Base-by-base conservation (phyloP, 495 filamentous ascomycete genomes). In the Pyrenopolyporus hunteri region DNA sequence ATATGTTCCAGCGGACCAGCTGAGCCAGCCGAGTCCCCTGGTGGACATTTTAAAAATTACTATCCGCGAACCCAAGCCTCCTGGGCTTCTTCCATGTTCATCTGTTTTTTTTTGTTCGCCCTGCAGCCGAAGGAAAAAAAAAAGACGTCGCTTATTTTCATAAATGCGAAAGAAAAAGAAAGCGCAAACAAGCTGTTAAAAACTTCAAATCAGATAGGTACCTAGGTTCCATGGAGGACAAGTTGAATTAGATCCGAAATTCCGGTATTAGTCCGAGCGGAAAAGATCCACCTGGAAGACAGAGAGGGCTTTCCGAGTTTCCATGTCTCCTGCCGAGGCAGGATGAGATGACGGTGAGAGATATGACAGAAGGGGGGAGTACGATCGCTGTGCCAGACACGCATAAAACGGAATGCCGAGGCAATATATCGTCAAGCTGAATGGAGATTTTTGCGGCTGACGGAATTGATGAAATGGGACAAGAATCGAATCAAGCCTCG, bases 341-440 rank as follows among this genome's bases (percentile, higher is more conserved):
- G n/a, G n/a, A n/a, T n/a, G n/a, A n/a, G 17, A 49, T 46, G 51
- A 29, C 59, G 50, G 36, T 61, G 48, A n/a, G 59, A 60, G 50
- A 31, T 44, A 68, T 53, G 64, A 59, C 48, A 57, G 64, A 71
- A 52, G 43, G n/a, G n/a, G n/a, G n/a, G n/a, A n/a, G 42, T 57
- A 70, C 65, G 69, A 75, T 76, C 74, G 76, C 73, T 77, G 80
- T 81, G 73, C 80, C 76, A 78, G 78, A 79, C 78, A 79, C 59
- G 76, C 74, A 80, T 73, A 78, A n/a, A n/a, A 78, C 72, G 71
- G 74, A 68, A 62, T 67, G 51, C 59, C 68, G 66, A 74, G 70
- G 56, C 45, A 67, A 71, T 64, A 67, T 76, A 75, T 80, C 77
- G 76, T 79, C 77, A 81, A 81, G 74, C 73, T 76, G 74, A 76